Evolutionary conservation across 306 rosid genomes (phyloP).

Genomic region (Parietaria judaica): DNA sequence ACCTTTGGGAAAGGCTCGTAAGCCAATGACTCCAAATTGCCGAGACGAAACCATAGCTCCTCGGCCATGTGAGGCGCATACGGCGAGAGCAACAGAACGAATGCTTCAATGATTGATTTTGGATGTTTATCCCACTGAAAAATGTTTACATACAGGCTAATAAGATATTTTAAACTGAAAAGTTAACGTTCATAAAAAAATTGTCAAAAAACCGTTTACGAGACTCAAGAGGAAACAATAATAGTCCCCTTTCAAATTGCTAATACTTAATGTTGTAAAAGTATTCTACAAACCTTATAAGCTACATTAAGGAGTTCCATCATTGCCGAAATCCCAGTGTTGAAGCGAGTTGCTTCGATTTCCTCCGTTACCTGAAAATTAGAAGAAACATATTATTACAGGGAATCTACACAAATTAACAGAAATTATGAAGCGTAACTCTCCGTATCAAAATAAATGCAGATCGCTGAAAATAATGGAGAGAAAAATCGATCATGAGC

Average conservation of each 20-base stretch:
- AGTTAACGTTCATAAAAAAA: background rate
- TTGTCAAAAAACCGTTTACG: too few relatives aligned
- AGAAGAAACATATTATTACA: conserved; percentile 15
- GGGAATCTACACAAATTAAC: background rate
- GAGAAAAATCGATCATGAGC: background rate
- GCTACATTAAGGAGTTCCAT: conserved; percentile 93
- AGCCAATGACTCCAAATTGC: conserved; percentile 66
- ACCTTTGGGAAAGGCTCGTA: conserved; percentile 78
- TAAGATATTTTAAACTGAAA: conserved; percentile 8
- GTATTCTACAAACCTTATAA: conserved; percentile 47
- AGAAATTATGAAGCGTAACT: too few relatives aligned
- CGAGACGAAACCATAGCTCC: conserved; percentile 94
- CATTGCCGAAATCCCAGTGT: conserved; percentile 97
- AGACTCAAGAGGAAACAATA: background rate
- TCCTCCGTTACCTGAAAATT: conserved; percentile 82
- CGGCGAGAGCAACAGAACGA: conserved; percentile 81
- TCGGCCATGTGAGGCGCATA: conserved; percentile 96
- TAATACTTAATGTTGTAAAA: background rate
- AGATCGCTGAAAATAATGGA: background rate
- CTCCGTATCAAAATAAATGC: too few relatives aligned
- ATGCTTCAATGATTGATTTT: conserved; percentile 57
- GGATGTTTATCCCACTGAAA: conserved; percentile 93
- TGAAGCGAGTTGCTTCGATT: conserved; percentile 85
- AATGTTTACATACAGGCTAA: conserved; percentile 14
- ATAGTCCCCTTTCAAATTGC: background rate